Percentiles rank a stretch among this genome's conserved stretches.
These are phyloP conservation scores for Leccinum subfulvum DNA, from an alignment of 1,284 basidiomycete species.

Conservation along the genomic window DNA sequence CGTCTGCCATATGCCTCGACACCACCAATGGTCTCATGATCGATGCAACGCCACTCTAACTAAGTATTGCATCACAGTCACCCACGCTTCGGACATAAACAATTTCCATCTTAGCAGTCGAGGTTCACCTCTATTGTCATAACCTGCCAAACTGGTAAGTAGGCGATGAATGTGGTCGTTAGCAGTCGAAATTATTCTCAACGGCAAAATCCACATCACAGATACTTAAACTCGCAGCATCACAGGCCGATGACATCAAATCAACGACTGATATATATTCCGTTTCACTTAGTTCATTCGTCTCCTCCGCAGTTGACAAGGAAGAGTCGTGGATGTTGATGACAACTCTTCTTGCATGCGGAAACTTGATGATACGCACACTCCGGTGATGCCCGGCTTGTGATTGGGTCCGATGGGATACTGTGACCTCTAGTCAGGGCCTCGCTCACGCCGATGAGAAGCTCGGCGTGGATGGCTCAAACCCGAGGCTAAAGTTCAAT, in stretches of 20 bases:
- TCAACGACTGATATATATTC: not conserved
- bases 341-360: not conserved
- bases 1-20: constrained; percentile 47
- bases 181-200: not conserved
- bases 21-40: constrained; percentile 40
- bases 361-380: not conserved
- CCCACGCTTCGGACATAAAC: constrained; percentile 26
- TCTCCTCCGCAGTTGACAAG: not conserved
- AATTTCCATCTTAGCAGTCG: constrained; percentile 34
- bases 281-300: not conserved
- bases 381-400: not conserved
- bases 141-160: not conserved
- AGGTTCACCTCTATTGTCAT: constrained; percentile 12
- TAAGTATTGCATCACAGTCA: constrained; percentile 27
- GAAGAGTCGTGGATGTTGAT: not conserved
- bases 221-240: not conserved
- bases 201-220: not conserved
- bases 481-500: not conserved
- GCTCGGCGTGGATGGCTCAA: not conserved
- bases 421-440: not conserved
- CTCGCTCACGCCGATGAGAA: not conserved
- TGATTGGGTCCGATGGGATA: not conserved
- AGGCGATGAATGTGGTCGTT: not conserved
- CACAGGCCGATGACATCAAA: not conserved
- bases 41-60: constrained; percentile 45